Evolutionary conservation across 108 stramenopile genomes (phyloP), one percentile per base, ranked within the genome.

Genomic region (Discostella pseudostelligera): DNA sequence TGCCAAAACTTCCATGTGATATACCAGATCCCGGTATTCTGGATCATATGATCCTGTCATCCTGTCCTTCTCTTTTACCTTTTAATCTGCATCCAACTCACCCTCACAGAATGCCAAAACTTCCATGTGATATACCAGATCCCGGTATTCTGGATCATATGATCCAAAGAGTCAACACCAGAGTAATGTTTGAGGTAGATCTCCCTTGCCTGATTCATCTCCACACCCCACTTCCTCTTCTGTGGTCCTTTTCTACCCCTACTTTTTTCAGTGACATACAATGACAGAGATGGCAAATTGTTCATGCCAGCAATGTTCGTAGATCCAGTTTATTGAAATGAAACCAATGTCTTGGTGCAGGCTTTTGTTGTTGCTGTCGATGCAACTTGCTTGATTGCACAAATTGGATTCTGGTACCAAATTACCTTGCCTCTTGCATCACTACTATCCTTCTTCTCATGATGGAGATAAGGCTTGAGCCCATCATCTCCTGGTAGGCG

Each of bases 81-180:
- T 4, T 29, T n/a, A 57, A 1, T 57, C 28, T 29, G 32, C 6
- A 36, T 36, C 25, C 25, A 57, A 11, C 3, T 36, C 2, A 16
- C 56, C 56, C 29, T 57, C 56, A 36, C 28, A 20, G 56, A 28
- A 14, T 57, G 56, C 56, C 56, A 57, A 36, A 35, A 57, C 12
- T 57, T 57, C 56, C 56, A 57, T 4, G 13, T 32, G 29, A 28
- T 20, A n/a, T 55, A 32, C 32, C 5, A 4, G 32, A 3, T 4
- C 5, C 32, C 32, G 3, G 32, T 5, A 32, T 32, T 32, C 48
- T 49, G 2, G 2, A 49, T 22, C 20, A 49, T 22, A 8, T 49
- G 48, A 8, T 49, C 48, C 2, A 21, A 2, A 25, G 2, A 3
- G 8, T 49, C 48, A 25, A 49, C 8, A 21, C 5, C 48, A 49